Conservation (phyloP, 2,329 filamentous ascomycete genomes). For the Exophiala xenobiotica region DNA sequence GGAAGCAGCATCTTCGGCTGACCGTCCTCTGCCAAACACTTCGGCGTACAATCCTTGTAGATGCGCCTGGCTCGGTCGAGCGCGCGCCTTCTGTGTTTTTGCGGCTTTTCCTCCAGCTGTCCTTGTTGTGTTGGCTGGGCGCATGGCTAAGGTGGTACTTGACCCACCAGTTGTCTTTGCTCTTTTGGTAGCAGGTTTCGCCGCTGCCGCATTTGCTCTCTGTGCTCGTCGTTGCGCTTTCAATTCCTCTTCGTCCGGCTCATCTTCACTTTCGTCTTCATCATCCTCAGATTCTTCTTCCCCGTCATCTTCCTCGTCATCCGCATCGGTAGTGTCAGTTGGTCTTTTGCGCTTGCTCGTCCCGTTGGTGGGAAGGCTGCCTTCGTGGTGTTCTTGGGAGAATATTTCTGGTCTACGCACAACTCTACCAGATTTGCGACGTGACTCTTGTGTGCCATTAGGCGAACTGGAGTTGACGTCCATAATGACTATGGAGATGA, state of each 20-base stretch:
- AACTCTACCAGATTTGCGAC: constrained; percentile 46
- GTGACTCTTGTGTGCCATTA: constrained; percentile 25
- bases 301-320: constrained; percentile 32
- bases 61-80: constrained; percentile 53
- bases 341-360: constrained; percentile 53
- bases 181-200: constrained; percentile 53
- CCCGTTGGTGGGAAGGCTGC: constrained; percentile 31
- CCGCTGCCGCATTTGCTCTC: constrained; percentile 36
- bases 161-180: constrained; percentile 53
- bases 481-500: constrained; percentile 1
- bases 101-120: constrained; percentile 38
- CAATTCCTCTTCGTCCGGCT: constrained; percentile 52
- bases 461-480: constrained; percentile 27
- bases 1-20: constrained; percentile 56
- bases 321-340: constrained; percentile 37
- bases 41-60: constrained; percentile 61
- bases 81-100: constrained; percentile 51
- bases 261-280: constrained; percentile 33
- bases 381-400: constrained; percentile 38
- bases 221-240: constrained; percentile 43
- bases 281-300: constrained; percentile 29
- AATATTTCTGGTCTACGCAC: constrained; percentile 45
- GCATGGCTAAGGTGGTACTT: constrained; percentile 53
- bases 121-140: constrained; percentile 48
- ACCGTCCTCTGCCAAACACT: constrained; percentile 57